A percentile compares a stretch with the other conserved stretches of the same genome.
phyloP scores from a whole-genome alignment of 805 yeast genomes.

The Zygosaccharomyces siamensis region DNA sequence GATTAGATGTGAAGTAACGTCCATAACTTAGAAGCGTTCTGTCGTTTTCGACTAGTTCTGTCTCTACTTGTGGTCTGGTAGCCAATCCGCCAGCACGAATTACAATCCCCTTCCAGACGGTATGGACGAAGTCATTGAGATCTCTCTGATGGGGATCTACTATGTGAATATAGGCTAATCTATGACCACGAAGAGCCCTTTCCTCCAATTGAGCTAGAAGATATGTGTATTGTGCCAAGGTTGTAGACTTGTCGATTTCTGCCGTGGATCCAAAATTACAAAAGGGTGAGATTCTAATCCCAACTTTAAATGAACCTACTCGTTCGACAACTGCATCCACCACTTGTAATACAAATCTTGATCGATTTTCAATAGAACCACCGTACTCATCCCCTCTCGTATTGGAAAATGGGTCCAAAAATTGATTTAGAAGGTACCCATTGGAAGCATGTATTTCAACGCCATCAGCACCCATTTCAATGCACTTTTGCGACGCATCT shows the following conservation, averaged over 20 bases:
- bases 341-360: slow-evolving; percentile 42
- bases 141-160: slow-evolving; percentile 41
- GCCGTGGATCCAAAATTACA: slow-evolving; percentile 38
- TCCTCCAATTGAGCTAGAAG: slow-evolving; percentile 39
- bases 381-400: slow-evolving; percentile 50
- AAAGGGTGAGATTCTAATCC: slow-evolving; percentile 46
- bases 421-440: slow-evolving; percentile 56
- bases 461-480: slow-evolving; percentile 45
- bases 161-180: slow-evolving; percentile 40
- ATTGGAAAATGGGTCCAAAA: slow-evolving; percentile 44
- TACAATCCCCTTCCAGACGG: slow-evolving; percentile 44
- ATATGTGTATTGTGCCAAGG: slow-evolving; percentile 39
- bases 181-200: slow-evolving; percentile 35
- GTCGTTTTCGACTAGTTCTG: slow-evolving; percentile 35
- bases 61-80: slow-evolving; percentile 25
- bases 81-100: slow-evolving; percentile 40
- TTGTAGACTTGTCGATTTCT: slow-evolving; percentile 34
- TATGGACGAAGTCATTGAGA: slow-evolving; percentile 38
- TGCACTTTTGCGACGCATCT: slow-evolving; percentile 39
- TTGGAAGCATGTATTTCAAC: slow-evolving; percentile 65
- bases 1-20: slow-evolving; percentile 47
- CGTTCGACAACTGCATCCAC: slow-evolving; percentile 46
- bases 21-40: slow-evolving; percentile 45
- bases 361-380: slow-evolving; percentile 47
- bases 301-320: slow-evolving; percentile 47